Evolutionary conservation across 2,329 filamentous ascomycete genomes (phyloP).

Genomic region (Raffaelea albimanens): DNA sequence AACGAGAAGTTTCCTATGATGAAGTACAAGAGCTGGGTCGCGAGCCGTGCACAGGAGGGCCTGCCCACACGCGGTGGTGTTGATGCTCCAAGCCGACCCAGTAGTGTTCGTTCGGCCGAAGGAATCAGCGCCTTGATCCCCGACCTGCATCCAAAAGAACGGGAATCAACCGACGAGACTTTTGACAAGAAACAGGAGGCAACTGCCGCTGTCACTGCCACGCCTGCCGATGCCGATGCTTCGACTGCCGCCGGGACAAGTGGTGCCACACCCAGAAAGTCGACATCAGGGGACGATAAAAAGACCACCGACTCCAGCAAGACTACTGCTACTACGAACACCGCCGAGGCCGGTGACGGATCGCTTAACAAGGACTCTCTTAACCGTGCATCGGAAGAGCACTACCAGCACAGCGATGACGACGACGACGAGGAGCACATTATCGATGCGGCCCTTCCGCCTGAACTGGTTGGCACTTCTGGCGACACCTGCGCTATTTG

Average conservation of each 20-base stretch:
- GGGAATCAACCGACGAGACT: conserved; percentile 31
- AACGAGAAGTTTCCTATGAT: conserved; percentile 92
- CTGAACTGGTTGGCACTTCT: conserved; percentile 69
- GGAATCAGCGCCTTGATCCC: conserved; percentile 34
- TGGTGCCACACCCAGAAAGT: too few relatives aligned
- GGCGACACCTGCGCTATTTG: conserved; percentile 96
- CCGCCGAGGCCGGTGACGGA: neutral
- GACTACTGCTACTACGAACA: neutral
- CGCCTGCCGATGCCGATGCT: neutral
- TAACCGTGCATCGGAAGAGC: conserved; percentile 18
- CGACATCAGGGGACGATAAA: too few relatives aligned
- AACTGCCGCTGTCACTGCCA: neutral
- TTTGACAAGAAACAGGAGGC: conserved; percentile 4
- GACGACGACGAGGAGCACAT: conserved; percentile 60
- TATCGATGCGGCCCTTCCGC: conserved; percentile 71
- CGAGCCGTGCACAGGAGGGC: conserved; percentile 71
- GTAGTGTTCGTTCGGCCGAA: conserved; percentile 61
- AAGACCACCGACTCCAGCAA: neutral
- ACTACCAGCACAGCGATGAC: conserved; percentile 40
- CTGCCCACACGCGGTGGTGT: conserved; percentile 79
- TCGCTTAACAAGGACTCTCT: conserved; percentile 14
- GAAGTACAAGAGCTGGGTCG: conserved; percentile 95
- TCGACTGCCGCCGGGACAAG: neutral
- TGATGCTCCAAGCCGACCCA: conserved; percentile 61
- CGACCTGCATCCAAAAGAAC: conserved; percentile 33